Base-by-base conservation (phyloP, 139 green algal genomes). In the Edaphochlamys debaryana region DNA sequence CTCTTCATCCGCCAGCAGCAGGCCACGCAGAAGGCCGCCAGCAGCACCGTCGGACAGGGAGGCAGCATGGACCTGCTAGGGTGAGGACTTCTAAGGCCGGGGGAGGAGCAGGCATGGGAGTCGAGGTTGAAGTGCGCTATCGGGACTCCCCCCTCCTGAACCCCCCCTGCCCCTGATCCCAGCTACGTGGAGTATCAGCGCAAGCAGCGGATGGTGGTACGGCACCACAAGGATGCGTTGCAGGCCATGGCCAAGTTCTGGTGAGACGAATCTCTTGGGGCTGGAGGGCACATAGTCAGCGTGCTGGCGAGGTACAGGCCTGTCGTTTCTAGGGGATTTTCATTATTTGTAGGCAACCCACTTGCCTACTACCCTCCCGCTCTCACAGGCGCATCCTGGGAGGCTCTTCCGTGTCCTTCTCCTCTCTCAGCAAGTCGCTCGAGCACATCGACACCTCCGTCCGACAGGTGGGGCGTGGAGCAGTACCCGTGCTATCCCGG, bases 121-220 rank as follows among this genome's bases (percentile, higher is more conserved):
- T n/a, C n/a, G n/a, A n/a, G n/a, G n/a, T n/a, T n/a, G n/a, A n/a
- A n/a, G n/a, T n/a, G n/a, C n/a, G n/a, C n/a, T n/a, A n/a, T n/a
- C n/a, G n/a, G n/a, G n/a, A n/a, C n/a, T n/a, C n/a, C 27, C 41
- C 29, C 27, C 4, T 29, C 40, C 20, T 40, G 9, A 25, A 15
- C 40, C 32, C n/a, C 11, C 27, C 3, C 27, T n/a, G n/a, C n/a
- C n/a, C n/a, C n/a, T 54, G 48, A 7, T 2, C 32, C n/a, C 75
- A 82, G 75, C 22, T 82, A 63, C 30, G 75, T 82, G 38, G 75
- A 82, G n/a, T n/a, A n/a, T n/a, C n/a, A n/a, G n/a, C n/a, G n/a
- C n/a, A n/a, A n/a, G n/a, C n/a, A n/a, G n/a, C n/a, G n/a, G n/a
- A n/a, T n/a, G n/a, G n/a, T n/a, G n/a, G n/a, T n/a, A n/a, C n/a